phyloP scores from a whole-genome alignment of 1,139 yeast genomes.

The Candida sanyaensis region DNA sequence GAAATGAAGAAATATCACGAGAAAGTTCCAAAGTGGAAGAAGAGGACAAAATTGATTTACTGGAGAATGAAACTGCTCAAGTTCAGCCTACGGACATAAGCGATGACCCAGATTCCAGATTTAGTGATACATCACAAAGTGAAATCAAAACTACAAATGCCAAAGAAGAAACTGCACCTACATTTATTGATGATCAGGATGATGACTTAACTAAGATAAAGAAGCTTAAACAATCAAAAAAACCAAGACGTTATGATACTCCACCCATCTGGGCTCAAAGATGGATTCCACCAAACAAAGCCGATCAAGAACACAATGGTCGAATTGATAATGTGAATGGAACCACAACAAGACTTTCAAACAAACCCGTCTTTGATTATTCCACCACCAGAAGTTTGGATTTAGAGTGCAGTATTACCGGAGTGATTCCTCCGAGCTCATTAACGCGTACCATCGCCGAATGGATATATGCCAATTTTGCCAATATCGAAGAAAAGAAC shows the following conservation, averaged over 20 bases:
- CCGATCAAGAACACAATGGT: neutral
- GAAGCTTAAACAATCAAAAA: constrained; percentile 26
- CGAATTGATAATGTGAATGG: neutral
- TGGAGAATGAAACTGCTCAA: neutral
- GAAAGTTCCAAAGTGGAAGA: neutral
- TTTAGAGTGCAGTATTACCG: constrained; percentile 63
- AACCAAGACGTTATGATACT: constrained; percentile 63
- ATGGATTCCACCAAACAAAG: constrained; percentile 52
- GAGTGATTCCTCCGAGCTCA: constrained; percentile 79
- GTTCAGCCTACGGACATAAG: neutral
- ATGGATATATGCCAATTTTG: constrained; percentile 84
- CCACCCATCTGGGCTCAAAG: constrained; percentile 88
- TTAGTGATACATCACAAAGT: neutral
- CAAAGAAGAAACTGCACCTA: neutral
- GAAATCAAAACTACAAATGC: neutral
- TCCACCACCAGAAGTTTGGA: constrained; percentile 40
- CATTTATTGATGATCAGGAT: constrained; percentile 9
- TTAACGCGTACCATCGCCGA: constrained; percentile 79
- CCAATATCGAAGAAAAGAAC: constrained; percentile 59
- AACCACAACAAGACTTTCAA: constrained; percentile 18
- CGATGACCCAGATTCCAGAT: neutral
- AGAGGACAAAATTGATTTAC: neutral
- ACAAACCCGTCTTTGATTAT: constrained; percentile 38
- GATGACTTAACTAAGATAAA: constrained; percentile 25
- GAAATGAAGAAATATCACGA: constrained; percentile 22